Conservation (phyloP, 306 rosid species). For the Lathyrus oleraceus region DNA sequence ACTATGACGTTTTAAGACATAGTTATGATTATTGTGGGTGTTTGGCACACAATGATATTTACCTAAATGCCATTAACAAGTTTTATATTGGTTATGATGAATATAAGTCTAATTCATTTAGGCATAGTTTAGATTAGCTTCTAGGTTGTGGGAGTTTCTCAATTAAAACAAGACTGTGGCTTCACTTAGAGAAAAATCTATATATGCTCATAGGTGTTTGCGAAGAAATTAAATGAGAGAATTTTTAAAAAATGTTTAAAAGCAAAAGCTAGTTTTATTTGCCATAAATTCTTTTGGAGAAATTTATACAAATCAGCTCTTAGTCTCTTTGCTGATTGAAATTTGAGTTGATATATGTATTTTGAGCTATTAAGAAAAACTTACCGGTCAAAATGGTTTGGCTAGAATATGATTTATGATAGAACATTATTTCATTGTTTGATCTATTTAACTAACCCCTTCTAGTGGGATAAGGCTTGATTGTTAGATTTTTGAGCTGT, state of each 20-base stretch:
- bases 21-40: constrained; percentile 20
- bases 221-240: neutral
- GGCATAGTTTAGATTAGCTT: constrained; percentile 4
- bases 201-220: neutral
- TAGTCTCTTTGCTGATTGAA: constrained; percentile 22
- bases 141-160: neutral
- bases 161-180: neutral
- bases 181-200: neutral
- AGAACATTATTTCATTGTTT: neutral
- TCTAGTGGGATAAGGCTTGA: neutral
- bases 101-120: constrained; percentile 19
- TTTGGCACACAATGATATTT: constrained; percentile 18
- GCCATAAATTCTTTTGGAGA: neutral
- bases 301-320: neutral
- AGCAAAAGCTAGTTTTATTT: neutral
- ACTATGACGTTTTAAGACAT: constrained; percentile 24
- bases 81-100: constrained; percentile 17
- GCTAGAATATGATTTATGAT: constrained; percentile 2
- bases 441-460: neutral
- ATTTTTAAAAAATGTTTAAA: neutral
- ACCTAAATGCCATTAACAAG: constrained; percentile 25
- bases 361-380: neutral
- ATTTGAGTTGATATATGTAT: constrained; percentile 14
- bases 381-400: neutral
- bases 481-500: neutral